Evolutionary conservation across 2,329 filamentous ascomycete species (phyloP).

Genomic region (Penicillium vulpinum): DNA sequence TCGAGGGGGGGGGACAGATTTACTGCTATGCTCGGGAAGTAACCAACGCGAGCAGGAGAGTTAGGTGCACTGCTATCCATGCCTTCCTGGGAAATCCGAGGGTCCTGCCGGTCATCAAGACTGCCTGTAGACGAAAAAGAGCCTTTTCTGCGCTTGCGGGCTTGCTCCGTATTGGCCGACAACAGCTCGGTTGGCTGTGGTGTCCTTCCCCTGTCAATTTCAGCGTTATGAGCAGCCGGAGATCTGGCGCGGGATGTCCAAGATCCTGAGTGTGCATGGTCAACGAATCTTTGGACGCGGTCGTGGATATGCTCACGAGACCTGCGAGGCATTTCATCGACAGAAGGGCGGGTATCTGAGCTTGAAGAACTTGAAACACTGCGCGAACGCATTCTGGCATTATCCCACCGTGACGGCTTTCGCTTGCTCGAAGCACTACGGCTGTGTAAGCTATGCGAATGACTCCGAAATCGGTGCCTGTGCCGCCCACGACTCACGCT

Average conservation of each 20-base stretch:
- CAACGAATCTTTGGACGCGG: conserved; percentile 8
- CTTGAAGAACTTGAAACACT: conserved; percentile 60
- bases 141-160: conserved; percentile 51
- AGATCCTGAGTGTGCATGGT: conserved; percentile 7
- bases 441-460: conserved; percentile 58
- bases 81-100: conserved; percentile 44
- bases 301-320: conserved; percentile 7
- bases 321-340: conserved; percentile 11
- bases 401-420: conserved; percentile 55
- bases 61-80: conserved; percentile 47
- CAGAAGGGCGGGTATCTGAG: conserved; percentile 32
- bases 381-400: conserved; percentile 54
- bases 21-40: conserved; percentile 61
- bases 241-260: conserved; percentile 12
- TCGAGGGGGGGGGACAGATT: conserved; percentile 64
- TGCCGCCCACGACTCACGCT: conserved; percentile 58
- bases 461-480: conserved; percentile 60
- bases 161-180: conserved; percentile 8
- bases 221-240: not conserved
- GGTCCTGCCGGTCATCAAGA: conserved; percentile 32
- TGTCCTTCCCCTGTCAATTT: conserved; percentile 5
- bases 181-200: conserved; percentile 4
- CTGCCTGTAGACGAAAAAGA: conserved; percentile 57
- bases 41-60: conserved; percentile 41
- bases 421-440: conserved; percentile 52